These are phyloP conservation scores for Candida orba DNA, from an alignment of 805 yeast species.

Conservation along the genomic window DNA sequence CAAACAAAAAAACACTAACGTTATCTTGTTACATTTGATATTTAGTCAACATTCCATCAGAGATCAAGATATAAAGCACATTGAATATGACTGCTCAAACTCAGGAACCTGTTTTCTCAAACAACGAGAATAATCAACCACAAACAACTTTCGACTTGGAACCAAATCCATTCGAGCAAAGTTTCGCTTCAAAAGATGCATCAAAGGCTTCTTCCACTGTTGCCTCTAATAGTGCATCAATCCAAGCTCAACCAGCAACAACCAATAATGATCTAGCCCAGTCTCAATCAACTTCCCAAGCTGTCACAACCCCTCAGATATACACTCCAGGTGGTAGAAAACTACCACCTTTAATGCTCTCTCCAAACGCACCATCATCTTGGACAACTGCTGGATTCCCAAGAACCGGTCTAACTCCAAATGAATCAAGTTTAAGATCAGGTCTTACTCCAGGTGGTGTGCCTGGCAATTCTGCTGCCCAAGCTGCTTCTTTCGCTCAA, in stretches of 20 bases:
- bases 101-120: neutral
- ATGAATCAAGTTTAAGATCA: constrained; percentile 63
- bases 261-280: neutral
- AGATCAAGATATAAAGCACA: too few relatives aligned
- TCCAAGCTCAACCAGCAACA: neutral
- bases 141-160: constrained; percentile 61
- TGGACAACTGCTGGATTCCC: constrained; percentile 23
- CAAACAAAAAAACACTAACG: constrained; percentile 2
- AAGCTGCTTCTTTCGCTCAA: constrained; percentile 28
- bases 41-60: too few relatives aligned
- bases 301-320: constrained; percentile 36
- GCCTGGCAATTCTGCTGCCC: constrained; percentile 23
- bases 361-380: constrained; percentile 20
- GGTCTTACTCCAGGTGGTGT: constrained; percentile 62
- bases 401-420: constrained; percentile 63
- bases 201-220: constrained; percentile 21
- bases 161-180: constrained; percentile 92
- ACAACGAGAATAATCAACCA: constrained; percentile 2
- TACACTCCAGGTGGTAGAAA: constrained; percentile 53
- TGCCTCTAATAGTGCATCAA: neutral
- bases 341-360: constrained; percentile 39
- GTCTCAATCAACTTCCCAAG: neutral
- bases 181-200: constrained; percentile 65
- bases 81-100: constrained; percentile 1
- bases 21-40: neutral